Evolutionary conservation across 2,329 filamentous ascomycete species (phyloP).

Genomic region (Balansia obtecta): DNA sequence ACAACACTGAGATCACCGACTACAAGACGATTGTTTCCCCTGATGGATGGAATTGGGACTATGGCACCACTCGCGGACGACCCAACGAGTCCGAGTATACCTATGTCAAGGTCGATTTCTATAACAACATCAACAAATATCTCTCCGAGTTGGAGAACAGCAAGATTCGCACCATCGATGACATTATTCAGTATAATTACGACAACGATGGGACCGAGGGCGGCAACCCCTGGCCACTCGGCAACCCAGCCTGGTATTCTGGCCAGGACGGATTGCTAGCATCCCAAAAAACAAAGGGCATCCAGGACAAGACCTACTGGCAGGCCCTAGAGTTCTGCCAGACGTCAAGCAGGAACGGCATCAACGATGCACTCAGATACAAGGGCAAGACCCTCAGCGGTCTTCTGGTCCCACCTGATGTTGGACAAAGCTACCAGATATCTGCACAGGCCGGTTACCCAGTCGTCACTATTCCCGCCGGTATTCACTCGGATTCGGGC

Average conservation of each 20-base stretch:
- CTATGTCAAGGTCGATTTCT: constrained; percentile 59
- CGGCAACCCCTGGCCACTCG: constrained; percentile 41
- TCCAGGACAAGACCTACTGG: constrained; percentile 52
- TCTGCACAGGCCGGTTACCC: constrained; percentile 68
- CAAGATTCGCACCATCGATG: constrained; percentile 43
- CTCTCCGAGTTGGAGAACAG: constrained; percentile 51
- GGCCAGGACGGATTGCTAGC: constrained; percentile 62
- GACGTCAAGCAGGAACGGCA: constrained; percentile 49
- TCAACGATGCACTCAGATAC: constrained; percentile 50
- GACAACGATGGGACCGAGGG: constrained; percentile 56
- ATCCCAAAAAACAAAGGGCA: constrained; percentile 46
- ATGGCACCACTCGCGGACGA: constrained; percentile 45
- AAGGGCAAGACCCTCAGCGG: constrained; percentile 39
- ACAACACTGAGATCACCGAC: constrained; percentile 55
- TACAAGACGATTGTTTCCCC: constrained; percentile 50
- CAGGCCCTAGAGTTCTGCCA: constrained; percentile 52
- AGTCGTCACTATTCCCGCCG: constrained; percentile 55
- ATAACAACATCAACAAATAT: constrained; percentile 48
- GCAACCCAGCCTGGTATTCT: constrained; percentile 50
- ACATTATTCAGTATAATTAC: constrained; percentile 53
- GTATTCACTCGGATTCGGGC: constrained; percentile 37
- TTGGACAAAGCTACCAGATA: constrained; percentile 55
- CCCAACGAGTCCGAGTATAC: constrained; percentile 66
- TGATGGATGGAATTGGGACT: constrained; percentile 65
- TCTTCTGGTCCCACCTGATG: constrained; percentile 55